phyloP scores from a whole-genome alignment of 495 filamentous ascomycete species.

The Neurospora cerealis region DNA sequence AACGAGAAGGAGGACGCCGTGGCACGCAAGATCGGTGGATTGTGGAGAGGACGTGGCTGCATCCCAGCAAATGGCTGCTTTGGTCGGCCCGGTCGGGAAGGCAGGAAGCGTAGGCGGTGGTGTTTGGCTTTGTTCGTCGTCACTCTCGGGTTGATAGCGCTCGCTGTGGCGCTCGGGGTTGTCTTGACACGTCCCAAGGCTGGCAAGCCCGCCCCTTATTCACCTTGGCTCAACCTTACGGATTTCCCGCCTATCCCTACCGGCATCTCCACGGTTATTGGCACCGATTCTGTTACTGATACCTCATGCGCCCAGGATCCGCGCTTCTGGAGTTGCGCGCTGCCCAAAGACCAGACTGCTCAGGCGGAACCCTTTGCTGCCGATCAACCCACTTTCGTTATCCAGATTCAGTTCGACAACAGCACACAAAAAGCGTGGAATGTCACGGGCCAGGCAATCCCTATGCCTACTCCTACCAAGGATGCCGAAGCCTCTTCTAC shows the following conservation, averaged over 20 bases:
- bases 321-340: constrained; percentile 70
- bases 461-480: constrained; percentile 8
- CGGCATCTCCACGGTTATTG: constrained; percentile 65
- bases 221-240: constrained; percentile 69
- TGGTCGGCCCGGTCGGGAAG: constrained; percentile 51
- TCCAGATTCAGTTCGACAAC: constrained; percentile 74
- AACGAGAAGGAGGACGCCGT: constrained; percentile 54
- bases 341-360: constrained; percentile 65
- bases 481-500: constrained; percentile 1
- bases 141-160: constrained; percentile 47
- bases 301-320: constrained; percentile 58
- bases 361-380: constrained; percentile 48
- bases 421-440: constrained; percentile 44
- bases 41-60: constrained; percentile 52
- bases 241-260: constrained; percentile 79
- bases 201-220: constrained; percentile 23
- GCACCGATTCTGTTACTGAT: constrained; percentile 46
- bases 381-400: constrained; percentile 63
- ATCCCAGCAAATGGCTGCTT: constrained; percentile 51
- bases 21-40: constrained; percentile 42
- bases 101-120: constrained; percentile 51
- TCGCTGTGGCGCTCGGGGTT: constrained; percentile 50
- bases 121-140: constrained; percentile 44
- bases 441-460: constrained; percentile 22
- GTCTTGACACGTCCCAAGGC: constrained; percentile 43